Evolutionary conservation across 1,139 yeast species (phyloP).

Genomic region (Kodamaea alishanica): DNA sequence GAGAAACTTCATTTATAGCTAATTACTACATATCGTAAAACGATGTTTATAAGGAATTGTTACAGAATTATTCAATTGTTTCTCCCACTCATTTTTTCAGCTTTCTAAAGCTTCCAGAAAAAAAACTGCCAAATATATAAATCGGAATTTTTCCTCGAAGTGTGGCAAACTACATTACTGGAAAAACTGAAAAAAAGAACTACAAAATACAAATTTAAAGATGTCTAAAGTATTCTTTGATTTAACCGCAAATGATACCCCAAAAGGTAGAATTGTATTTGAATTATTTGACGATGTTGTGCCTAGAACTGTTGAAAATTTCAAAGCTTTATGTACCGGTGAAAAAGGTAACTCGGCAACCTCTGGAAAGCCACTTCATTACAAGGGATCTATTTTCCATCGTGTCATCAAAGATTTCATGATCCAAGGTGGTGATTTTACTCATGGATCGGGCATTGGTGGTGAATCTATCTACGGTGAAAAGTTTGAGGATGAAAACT

Average conservation of each 20-base stretch:
- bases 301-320: constrained; percentile 92
- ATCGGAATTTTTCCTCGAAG: too few species aligned
- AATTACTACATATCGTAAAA: too few species aligned
- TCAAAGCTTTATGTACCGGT: constrained; percentile 87
- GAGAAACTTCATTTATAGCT: too few species aligned
- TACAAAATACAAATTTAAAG: not conserved
- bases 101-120: too few species aligned
- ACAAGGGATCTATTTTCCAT: constrained; percentile 82
- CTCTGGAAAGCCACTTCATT: constrained; percentile 63
- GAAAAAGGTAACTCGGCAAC: constrained; percentile 66
- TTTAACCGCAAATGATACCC: constrained; percentile 60
- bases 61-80: too few species aligned
- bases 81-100: too few species aligned
- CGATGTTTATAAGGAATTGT: too few species aligned
- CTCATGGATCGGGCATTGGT: constrained; percentile 85
- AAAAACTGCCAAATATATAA: too few species aligned
- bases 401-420: constrained; percentile 87
- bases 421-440: constrained; percentile 98
- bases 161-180: too few species aligned
- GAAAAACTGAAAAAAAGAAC: too few species aligned
- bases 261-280: constrained; percentile 71
- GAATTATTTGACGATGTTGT: constrained; percentile 76
- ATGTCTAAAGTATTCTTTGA: constrained; percentile 64
- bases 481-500: constrained; percentile 91
- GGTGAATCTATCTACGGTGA: constrained; percentile 96